Base-by-base conservation (phyloP, 352 stramenopile species). In the Globisporangium sylvaticum region DNA sequence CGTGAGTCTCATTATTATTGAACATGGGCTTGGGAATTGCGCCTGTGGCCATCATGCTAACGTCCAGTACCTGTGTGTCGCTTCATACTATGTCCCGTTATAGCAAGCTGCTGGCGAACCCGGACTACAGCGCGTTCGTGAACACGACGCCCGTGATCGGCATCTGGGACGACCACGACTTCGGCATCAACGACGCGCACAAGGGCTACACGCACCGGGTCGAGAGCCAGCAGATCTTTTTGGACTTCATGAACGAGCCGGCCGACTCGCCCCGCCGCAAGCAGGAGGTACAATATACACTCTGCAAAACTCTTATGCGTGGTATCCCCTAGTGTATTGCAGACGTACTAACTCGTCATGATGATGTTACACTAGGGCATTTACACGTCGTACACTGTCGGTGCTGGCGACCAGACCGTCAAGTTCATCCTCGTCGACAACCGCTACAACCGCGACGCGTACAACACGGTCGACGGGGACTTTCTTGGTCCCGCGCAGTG, bases 101-200 rank as follows among this genome's bases (percentile, higher is more conserved):
- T 37, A 94, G 87, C 18, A 90, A 86, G 32, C 71, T 89, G 62
- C 46, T 84, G 32, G 74, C 73, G 5, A 88, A 93, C 65, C 72
- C 80, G 3, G 82, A 92, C 62, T 95, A 95, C 72, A 71, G 64
- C 14, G 59, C 72, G 58, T 89, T 95, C 37, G 76, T 79, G 18
- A 77, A 77, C 42, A 76, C 53, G 54, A 91, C 82, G 60, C 88
- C 88, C 6, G 79, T 93, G 50, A 91, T 95, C 50, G 88, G 83
- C n/a, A 91, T 92, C 64, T 95, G 88, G 88, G 86, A 97, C 68
- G 90, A 97, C 73, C 89, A 97, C 66, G 90, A 97, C 70, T 97
- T 93, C 62, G 90, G 90, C n/a, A 91, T 93, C 57, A 97, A 97
- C 67, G 89, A 97, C 60, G 88, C 81, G 10, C 75, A 88, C 71